Evolutionary conservation across 257 asterid genomes (phyloP).

Genomic region (Nicotiana otophora): DNA sequence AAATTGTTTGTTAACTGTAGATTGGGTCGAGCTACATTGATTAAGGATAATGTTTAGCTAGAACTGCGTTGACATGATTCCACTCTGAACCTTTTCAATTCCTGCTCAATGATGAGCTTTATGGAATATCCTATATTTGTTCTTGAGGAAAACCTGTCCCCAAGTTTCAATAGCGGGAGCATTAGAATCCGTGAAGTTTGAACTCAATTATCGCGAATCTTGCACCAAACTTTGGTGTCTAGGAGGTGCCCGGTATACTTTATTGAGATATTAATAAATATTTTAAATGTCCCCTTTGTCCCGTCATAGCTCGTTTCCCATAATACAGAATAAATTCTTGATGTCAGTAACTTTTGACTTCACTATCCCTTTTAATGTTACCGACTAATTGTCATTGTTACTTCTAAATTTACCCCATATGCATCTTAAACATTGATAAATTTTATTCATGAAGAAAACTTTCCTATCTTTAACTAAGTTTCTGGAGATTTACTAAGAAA

Average conservation of each 20-base stretch:
- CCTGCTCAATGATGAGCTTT: background rate
- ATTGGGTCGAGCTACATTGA: background rate
- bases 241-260: background rate
- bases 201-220: background rate
- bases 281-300: background rate
- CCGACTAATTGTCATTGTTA: background rate
- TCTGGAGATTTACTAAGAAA: background rate
- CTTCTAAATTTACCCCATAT: background rate
- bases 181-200: background rate
- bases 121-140: background rate
- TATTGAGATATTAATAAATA: background rate
- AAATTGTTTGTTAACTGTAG: background rate
- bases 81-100: background rate
- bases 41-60: background rate
- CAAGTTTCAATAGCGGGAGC: background rate
- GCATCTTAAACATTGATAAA: background rate
- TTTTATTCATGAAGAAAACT: background rate
- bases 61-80: background rate
- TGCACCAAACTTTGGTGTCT: constrained; percentile 1
- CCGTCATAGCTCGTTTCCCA: background rate
- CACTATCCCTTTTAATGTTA: background rate
- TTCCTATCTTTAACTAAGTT: background rate
- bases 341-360: background rate
- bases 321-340: background rate
- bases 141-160: background rate